Evolutionary conservation across 73 alveolate species (phyloP).

Genomic region (Diophrys sp.): DNA sequence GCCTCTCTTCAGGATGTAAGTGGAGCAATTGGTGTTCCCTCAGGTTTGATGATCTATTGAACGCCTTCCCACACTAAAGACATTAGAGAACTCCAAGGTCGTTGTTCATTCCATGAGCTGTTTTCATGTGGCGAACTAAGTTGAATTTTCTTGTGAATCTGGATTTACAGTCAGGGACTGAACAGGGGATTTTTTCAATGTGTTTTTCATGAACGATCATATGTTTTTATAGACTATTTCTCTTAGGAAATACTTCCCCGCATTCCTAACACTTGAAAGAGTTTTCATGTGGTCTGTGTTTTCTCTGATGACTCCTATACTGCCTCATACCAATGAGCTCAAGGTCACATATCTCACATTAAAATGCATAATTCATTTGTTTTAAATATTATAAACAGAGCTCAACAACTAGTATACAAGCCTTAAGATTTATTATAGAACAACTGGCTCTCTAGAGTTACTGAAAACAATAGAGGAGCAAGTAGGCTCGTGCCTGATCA

Average conservation of each 20-base stretch:
- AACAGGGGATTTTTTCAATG: not conserved
- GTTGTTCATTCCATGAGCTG: not conserved
- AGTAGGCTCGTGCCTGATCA: too few relatives aligned
- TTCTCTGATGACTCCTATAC: not conserved
- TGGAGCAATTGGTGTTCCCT: not conserved
- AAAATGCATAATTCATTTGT: not conserved
- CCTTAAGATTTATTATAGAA: too few relatives aligned
- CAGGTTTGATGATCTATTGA: not conserved
- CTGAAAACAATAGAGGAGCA: too few relatives aligned
- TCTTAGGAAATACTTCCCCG: not conserved
- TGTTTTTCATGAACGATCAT: not conserved
- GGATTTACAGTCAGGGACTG: not conserved
- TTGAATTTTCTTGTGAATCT: not conserved
- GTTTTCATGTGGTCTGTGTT: not conserved
- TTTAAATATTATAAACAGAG: too few relatives aligned
- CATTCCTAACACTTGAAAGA: not conserved
- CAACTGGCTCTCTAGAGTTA: too few relatives aligned
- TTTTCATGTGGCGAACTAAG: not conserved
- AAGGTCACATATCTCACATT: not conserved
- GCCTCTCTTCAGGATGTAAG: too few relatives aligned
- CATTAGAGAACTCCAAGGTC: not conserved
- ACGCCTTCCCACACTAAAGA: not conserved
- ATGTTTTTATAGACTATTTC: not conserved
- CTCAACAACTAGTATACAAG: too few relatives aligned
- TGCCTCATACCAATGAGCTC: not conserved